Percentiles rank a stretch among this genome's conserved stretches.
phyloP scores from a whole-genome alignment of 2,329 filamentous ascomycete species.

The Aspergillus ustus region DNA sequence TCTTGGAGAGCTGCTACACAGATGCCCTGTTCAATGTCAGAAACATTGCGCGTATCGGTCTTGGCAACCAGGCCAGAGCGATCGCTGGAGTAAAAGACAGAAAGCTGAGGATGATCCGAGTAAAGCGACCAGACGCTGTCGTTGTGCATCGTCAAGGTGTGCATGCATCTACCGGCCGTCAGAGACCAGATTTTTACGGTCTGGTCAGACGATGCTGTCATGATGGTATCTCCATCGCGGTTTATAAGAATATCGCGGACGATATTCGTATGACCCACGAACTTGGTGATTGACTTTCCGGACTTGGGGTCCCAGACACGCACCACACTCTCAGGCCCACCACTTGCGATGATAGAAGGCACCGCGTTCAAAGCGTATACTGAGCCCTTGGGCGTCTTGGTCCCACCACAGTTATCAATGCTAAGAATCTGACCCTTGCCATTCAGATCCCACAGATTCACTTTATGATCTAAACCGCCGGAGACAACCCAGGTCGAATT shows the following conservation, averaged over 20 bases:
- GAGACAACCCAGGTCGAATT: slow-evolving; percentile 87
- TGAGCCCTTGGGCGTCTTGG: slow-evolving; percentile 85
- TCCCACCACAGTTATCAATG: slow-evolving; percentile 77
- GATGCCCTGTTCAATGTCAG: slow-evolving; percentile 82
- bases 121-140: slow-evolving; percentile 97
- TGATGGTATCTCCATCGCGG: slow-evolving; percentile 83
- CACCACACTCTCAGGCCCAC: slow-evolving; percentile 91
- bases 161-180: slow-evolving; percentile 92
- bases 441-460: slow-evolving; percentile 91
- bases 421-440: slow-evolving; percentile 84
- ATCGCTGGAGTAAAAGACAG: slow-evolving; percentile 93
- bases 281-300: slow-evolving; percentile 90
- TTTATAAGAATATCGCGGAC: slow-evolving; percentile 90
- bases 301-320: slow-evolving; percentile 89
- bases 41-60: slow-evolving; percentile 80
- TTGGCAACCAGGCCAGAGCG: slow-evolving; percentile 93
- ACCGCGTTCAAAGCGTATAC: slow-evolving; percentile 87
- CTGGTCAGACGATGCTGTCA: slow-evolving; percentile 94
- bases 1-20: slow-evolving; percentile 92
- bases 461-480: slow-evolving; percentile 88
- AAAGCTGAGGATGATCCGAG: slow-evolving; percentile 82
- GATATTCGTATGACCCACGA: slow-evolving; percentile 95
- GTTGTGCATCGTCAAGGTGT: slow-evolving; percentile 98
- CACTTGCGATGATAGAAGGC: slow-evolving; percentile 82
- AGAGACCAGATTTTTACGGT: slow-evolving; percentile 99